phyloP scores from a whole-genome alignment of 1,139 yeast genomes.

The Saccharomyces hybrid region DNA sequence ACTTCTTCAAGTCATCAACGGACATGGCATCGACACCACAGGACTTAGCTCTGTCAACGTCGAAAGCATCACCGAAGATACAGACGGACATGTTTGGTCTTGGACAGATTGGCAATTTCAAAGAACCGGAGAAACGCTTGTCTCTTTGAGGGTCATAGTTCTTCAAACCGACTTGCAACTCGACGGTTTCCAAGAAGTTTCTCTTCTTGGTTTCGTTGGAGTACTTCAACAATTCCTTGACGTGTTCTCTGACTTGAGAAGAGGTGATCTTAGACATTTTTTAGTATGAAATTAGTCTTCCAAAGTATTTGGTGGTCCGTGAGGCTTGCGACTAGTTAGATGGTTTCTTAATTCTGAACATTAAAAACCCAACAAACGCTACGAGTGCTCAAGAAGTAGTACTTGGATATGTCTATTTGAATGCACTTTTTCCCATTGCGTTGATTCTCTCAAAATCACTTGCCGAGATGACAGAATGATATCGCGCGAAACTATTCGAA shows the following conservation, averaged over 20 bases:
- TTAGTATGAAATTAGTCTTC: constrained; percentile 8
- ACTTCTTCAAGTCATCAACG: constrained; percentile 98
- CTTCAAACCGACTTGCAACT: constrained; percentile 99
- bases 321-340: constrained; percentile 13
- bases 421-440: too few relatives aligned
- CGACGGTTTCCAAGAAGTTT: constrained; percentile 99
- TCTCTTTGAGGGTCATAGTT: constrained; percentile 99
- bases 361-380: not conserved
- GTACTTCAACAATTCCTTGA: constrained; percentile 82
- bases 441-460: too few relatives aligned
- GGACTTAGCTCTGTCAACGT: constrained; percentile 99
- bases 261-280: constrained; percentile 89
- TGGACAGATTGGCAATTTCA: constrained; percentile 98
- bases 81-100: constrained; percentile 99
- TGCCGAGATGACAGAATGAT: too few relatives aligned
- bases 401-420: not conserved
- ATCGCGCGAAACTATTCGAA: too few relatives aligned
- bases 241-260: constrained; percentile 94
- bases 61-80: constrained; percentile 99
- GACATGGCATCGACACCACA: constrained; percentile 99
- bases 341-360: not conserved
- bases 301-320: constrained; percentile 18
- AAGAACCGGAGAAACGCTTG: constrained; percentile 99
- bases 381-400: not conserved
- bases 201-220: constrained; percentile 98